These are phyloP conservation scores for Croton setiger DNA, from an alignment of 441 rosid genomes.

Conservation along the genomic window DNA sequence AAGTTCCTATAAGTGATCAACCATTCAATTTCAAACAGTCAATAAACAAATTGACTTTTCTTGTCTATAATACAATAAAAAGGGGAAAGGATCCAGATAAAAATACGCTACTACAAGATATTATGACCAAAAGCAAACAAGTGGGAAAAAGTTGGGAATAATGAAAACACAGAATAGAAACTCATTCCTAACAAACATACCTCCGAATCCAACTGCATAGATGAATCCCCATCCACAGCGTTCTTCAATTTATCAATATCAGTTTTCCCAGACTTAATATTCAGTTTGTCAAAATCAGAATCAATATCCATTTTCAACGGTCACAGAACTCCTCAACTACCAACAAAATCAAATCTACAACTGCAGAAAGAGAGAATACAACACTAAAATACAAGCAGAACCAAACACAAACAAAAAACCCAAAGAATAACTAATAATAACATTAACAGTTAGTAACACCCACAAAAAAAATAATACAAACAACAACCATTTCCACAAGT, in stretches of 20 bases:
- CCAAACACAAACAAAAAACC: background rate
- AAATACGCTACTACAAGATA: background rate
- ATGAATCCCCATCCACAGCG: conserved; percentile 31
- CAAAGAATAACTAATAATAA: background rate
- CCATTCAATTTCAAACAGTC: conserved; percentile 1
- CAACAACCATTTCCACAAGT: background rate
- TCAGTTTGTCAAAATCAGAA: conserved; percentile 29
- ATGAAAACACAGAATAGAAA: conserved; percentile 1
- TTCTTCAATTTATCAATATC: conserved; percentile 24
- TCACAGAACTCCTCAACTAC: conserved; percentile 4
- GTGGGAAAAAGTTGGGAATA: background rate
- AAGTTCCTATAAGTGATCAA: conserved; percentile 39
- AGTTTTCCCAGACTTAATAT: conserved; percentile 26
- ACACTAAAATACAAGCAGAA: background rate
- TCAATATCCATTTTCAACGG: conserved; percentile 44
- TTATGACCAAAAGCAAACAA: no score
- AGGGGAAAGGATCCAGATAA: background rate
- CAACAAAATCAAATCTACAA: background rate
- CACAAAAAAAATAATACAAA: background rate
- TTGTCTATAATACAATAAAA: background rate
- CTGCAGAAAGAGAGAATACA: conserved; percentile 4
- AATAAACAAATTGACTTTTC: background rate
- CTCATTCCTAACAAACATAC: conserved; percentile 25
- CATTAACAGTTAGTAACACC: background rate
- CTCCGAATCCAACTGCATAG: conserved; percentile 49